Base-by-base conservation (phyloP, 179 eudicot species). In the Nepenthes alata region DNA sequence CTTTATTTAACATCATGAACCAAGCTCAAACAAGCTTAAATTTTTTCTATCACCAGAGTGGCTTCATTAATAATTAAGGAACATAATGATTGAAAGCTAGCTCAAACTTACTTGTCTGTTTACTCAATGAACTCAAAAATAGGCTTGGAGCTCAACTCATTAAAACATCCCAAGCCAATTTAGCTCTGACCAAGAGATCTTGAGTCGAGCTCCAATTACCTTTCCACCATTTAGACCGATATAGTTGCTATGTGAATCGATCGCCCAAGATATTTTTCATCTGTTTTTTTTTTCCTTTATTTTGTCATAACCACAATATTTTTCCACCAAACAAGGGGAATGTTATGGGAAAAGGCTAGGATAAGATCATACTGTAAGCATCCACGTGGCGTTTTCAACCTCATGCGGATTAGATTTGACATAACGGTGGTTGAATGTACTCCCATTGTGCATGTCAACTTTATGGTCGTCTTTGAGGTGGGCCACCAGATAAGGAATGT, bases 361-460 rank as follows among this genome's bases (percentile, higher is more conserved):
- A 63, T 14, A 45, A 49, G 49, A 13, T 13, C 53, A 58, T 81
- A 87, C 95, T 76, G 95, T 87, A 25, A 87, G 91, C 95, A 87
- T 87, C 95, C 95, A 85, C 35, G 95, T 86, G 35, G 90, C 94
- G 63, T 86, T 86, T 72, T 86, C 94, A 37, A 86, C 94, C 64
- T 84, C 94, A 51, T 75, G 89, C 10, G 95, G 95, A 70, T 86
- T 84, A 37, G 90, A 78, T 69, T 86, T 86, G 56, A 87, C 95
- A 74, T 87, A 87, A 50, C 91, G 90, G 68, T 87, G 95, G 70
- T 87, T 87, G 70, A 87, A 87, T 47, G 88, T 87, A 71, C 83
- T 82, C 36, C 95, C 91, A 73, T 51, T 79, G 76, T 87, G 95
- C 95, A 86, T 86, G 70, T 86, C 94, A 69, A 86, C 94, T 67